Conservation (phyloP, 2,329 filamentous ascomycete genomes). For the Nemania serpens region DNA sequence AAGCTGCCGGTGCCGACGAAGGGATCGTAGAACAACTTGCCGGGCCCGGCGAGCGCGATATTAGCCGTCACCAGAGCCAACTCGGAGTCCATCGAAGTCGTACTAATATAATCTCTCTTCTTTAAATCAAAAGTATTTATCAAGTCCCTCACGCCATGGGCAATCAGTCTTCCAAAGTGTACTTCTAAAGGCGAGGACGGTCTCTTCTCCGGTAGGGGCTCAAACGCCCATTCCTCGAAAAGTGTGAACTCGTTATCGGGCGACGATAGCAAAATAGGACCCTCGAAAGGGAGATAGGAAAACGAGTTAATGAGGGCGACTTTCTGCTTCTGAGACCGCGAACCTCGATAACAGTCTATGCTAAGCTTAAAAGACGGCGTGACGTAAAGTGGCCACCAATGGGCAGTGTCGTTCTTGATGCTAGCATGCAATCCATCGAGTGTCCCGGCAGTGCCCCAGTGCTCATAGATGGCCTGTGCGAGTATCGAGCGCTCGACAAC, state of each 20-base stretch:
- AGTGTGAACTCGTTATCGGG: constrained; percentile 78
- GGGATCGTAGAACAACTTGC: constrained; percentile 89
- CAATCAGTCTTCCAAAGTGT: constrained; percentile 75
- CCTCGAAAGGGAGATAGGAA: constrained; percentile 75
- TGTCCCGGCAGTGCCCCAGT: constrained; percentile 77
- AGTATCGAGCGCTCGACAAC: constrained; percentile 81
- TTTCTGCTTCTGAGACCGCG: constrained; percentile 66
- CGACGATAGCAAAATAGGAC: constrained; percentile 75
- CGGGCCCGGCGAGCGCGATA: constrained; percentile 79
- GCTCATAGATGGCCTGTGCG: constrained; percentile 80
- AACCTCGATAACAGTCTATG: constrained; percentile 80
- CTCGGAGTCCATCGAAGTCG: constrained; percentile 97
- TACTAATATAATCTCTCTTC: constrained; percentile 90
- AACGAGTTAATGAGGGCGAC: constrained; percentile 82
- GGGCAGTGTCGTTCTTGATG: constrained; percentile 61
- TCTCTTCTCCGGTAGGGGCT: constrained; percentile 53
- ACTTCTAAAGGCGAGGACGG: constrained; percentile 60
- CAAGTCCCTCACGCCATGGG: constrained; percentile 67
- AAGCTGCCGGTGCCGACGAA: constrained; percentile 97
- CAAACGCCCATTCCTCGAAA: constrained; percentile 77
- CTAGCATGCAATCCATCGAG: constrained; percentile 71
- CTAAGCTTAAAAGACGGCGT: constrained; percentile 78
- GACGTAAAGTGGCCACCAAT: constrained; percentile 70
- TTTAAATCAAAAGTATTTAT: constrained; percentile 84
- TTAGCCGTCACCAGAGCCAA: constrained; percentile 91